Conservation (phyloP, 257 asterid genomes). For the Penstemon davidsonii region DNA sequence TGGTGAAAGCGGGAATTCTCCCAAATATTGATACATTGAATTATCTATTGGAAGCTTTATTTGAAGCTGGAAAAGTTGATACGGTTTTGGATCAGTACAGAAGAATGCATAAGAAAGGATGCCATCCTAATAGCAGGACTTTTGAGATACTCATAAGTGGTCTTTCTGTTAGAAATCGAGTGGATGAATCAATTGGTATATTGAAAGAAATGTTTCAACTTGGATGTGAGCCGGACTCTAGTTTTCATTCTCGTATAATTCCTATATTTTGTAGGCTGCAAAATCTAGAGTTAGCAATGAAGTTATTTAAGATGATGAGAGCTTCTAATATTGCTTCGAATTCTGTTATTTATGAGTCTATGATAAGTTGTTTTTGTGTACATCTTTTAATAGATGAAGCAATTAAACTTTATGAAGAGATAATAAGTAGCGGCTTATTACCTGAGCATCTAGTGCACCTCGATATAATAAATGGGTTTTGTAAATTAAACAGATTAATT, state of each 20-base stretch:
- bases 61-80: constrained; percentile 62
- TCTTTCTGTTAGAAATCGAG: constrained; percentile 52
- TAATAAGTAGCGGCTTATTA: constrained; percentile 44
- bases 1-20: constrained; percentile 67
- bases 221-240: constrained; percentile 48
- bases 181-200: constrained; percentile 51
- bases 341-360: constrained; percentile 45
- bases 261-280: constrained; percentile 55
- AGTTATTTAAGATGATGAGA: constrained; percentile 57
- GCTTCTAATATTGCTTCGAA: constrained; percentile 47
- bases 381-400: constrained; percentile 68
- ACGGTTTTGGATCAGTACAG: constrained; percentile 65
- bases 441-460: constrained; percentile 42
- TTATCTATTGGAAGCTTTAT: constrained; percentile 68
- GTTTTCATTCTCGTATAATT: constrained; percentile 48
- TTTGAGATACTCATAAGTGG: constrained; percentile 63
- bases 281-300: constrained; percentile 47
- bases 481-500: constrained; percentile 43
- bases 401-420: constrained; percentile 50
- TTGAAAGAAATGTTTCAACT: constrained; percentile 57
- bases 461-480: constrained; percentile 51
- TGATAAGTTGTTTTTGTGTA: constrained; percentile 61
- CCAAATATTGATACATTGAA: constrained; percentile 70
- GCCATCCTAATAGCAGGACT: constrained; percentile 65
- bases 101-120: constrained; percentile 73